Evolutionary conservation across 345 rosid genomes (phyloP), one percentile per base, ranked within the genome.

Genomic region (Erodium maritimum): DNA sequence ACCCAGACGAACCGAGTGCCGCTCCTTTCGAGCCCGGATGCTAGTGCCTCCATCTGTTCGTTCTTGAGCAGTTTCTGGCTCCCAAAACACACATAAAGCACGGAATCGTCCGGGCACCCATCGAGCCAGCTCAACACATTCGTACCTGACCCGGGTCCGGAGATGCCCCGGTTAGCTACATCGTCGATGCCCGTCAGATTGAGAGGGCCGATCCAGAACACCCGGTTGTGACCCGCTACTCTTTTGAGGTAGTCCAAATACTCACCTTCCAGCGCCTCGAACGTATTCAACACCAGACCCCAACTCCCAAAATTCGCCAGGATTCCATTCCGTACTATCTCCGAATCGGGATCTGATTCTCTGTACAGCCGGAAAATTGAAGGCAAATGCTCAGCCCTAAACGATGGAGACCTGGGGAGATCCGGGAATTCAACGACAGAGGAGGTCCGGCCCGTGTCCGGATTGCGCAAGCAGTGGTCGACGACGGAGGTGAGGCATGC

Each of bases 51-150:
- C 63, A 73, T n/a, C 50, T 82, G 95, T 0, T 70, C 71, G 50
- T 55, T 69, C 1, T 10, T 62, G 65, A 84, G 54, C 23, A 64
- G 46, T 56, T 75, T 79, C 57, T 80, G 86, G 65, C 88, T 84
- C 62, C 88, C 95, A 21, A 87, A 87, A 61, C 83, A 76, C 4
- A 84, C 76, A 53, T 84, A 87, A 0, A 82, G 55, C 55, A 87
- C 95, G 0, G 84, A 84, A 9, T 62, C 77, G 4, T 74, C 65
- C 0, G 79, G 75, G 69, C 87, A 79, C 53, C 58, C 67, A 10
- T 84, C 82, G 4, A 84, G 83, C 87, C 87, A 84, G 17, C 59
- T 33, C 24, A 77, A 23, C 53, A 75, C 61, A 6, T 56, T 23
- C 20, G 52, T 23, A 57, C 48, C 45, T 16, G 58, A 21, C 12